Base-by-base conservation (phyloP, 2,329 filamentous ascomycete species). In the Ophiostoma perfectum region DNA sequence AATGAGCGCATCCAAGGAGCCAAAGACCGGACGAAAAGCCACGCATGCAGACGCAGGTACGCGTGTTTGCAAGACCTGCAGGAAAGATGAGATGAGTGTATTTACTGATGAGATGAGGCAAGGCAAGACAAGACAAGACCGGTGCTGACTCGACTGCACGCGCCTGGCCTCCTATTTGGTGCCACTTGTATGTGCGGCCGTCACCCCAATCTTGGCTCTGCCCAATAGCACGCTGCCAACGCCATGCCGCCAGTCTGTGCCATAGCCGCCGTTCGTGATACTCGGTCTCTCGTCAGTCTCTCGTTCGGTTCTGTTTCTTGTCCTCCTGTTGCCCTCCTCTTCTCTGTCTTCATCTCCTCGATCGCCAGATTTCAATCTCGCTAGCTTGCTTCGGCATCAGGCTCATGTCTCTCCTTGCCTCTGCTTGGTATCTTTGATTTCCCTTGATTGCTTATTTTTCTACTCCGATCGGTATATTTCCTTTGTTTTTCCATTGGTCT, bases 21-120 rank as follows among this genome's bases (percentile, higher is more conserved):
- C 27, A 60, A 60, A 60, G 55, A 60, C 55, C 55, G 55, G 55
- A 60, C 14, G 55, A 60, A 27, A 60, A 38, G 27, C 52, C 52
- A 58, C 7, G 27, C 52, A 58, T 60, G 52, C 27, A 58, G 52
- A 58, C 36, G 55, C 55, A 60, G 55, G 55, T 60, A 60, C 55
- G 55, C 55, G 55, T 60, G 18, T 16, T 38, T 11, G 12, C 18
- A 18, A 60, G 49, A 55, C 49, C 49, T 60, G 55, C 55, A 60
- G 27, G 55, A 38, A 36, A 38, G 55, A 60, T 60, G 18, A 55
- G 49, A 55, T 55, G 49, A 55, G 12, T 5, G 16, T 47, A 16
- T 5, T 47, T 12, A 47, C 27, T 27, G 45, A 16, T 16, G 45
- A 14, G 45, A 47, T 12, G 45, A 16, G 45, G n/a, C 12, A 47